Conservation (phyloP, 495 filamentous ascomycete genomes). For the Xylaria palmicola region DNA sequence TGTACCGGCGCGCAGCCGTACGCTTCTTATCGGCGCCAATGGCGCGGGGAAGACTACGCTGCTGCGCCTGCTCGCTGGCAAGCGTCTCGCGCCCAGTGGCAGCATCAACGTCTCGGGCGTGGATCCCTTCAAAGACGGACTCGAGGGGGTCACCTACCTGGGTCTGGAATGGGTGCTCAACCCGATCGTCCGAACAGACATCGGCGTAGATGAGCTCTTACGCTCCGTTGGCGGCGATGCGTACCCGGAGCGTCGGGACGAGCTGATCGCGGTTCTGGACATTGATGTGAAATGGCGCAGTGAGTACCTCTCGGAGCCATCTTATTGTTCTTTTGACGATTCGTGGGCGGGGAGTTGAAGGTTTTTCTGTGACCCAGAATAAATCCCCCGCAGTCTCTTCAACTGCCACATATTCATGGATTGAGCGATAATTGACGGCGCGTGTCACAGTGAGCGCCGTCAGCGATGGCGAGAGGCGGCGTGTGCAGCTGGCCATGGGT, state of each 20-base stretch:
- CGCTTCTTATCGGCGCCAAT: conserved; percentile 93
- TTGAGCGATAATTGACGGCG: not conserved
- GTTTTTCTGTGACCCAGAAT: no score
- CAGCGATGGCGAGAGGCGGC: conserved; percentile 82
- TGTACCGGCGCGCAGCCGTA: conserved; percentile 80
- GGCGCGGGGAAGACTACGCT: conserved; percentile 97
- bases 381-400: no score
- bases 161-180: conserved; percentile 99
- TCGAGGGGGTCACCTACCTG: conserved; percentile 94
- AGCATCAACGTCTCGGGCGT: conserved; percentile 73
- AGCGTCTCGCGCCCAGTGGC: conserved; percentile 76
- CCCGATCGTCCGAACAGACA: conserved; percentile 91
- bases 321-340: not conserved
- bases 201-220: conserved; percentile 83
- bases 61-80: conserved; percentile 81
- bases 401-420: no score
- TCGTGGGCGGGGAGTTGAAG: no score
- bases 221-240: conserved; percentile 80
- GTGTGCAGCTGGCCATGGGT: conserved; percentile 96
- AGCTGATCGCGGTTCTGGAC: conserved; percentile 84
- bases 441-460: conserved; percentile 71
- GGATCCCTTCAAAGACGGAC: conserved; percentile 84
- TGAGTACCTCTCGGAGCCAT: not conserved
- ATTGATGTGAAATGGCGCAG: conserved; percentile 86
- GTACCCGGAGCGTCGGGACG: conserved; percentile 77